These are phyloP conservation scores for Thymus quinquecostatus DNA, from an alignment of 257 asterid genomes.

Conservation along the genomic window DNA sequence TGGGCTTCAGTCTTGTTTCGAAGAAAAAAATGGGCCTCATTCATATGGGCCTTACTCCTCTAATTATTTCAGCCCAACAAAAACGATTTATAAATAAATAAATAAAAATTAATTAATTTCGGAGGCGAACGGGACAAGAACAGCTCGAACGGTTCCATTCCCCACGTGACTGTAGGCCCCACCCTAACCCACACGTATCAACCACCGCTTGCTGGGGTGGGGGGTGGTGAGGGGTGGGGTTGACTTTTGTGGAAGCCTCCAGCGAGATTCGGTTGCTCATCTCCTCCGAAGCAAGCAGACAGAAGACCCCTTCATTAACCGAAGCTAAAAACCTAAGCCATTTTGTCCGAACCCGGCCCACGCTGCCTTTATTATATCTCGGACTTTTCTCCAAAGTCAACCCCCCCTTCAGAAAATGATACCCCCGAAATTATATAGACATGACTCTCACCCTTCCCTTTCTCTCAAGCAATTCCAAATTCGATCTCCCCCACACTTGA, in stretches of 20 bases:
- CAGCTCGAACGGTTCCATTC: conserved; percentile 39
- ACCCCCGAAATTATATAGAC: not conserved
- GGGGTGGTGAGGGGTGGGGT: conserved; percentile 27
- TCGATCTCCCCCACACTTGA: conserved; percentile 6
- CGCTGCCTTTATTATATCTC: conserved; percentile 36
- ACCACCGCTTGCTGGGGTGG: conserved; percentile 14
- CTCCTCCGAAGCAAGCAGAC: conserved; percentile 34
- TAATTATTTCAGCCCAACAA: no score
- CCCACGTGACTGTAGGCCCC: conserved; percentile 41
- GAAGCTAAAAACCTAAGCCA: conserved; percentile 53
- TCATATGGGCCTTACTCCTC: no score
- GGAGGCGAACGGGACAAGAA: conserved; percentile 9
- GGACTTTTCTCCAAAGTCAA: conserved; percentile 57
- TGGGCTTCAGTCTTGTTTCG: no score
- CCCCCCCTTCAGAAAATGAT: conserved; percentile 38
- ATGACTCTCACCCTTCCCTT: conserved; percentile 33
- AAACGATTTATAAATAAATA: no score
- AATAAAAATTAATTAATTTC: no score
- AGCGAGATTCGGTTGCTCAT: conserved; percentile 46
- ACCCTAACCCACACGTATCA: conserved; percentile 17
- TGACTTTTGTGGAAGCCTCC: conserved; percentile 59
- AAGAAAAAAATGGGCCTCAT: no score
- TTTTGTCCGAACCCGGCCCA: conserved; percentile 41
- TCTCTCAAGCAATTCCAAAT: conserved; percentile 35
- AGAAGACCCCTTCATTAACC: conserved; percentile 27